These are phyloP conservation scores for Podaxis sp. DNA, from an alignment of 768 basidiomycete genomes.

Conservation along the genomic window DNA sequence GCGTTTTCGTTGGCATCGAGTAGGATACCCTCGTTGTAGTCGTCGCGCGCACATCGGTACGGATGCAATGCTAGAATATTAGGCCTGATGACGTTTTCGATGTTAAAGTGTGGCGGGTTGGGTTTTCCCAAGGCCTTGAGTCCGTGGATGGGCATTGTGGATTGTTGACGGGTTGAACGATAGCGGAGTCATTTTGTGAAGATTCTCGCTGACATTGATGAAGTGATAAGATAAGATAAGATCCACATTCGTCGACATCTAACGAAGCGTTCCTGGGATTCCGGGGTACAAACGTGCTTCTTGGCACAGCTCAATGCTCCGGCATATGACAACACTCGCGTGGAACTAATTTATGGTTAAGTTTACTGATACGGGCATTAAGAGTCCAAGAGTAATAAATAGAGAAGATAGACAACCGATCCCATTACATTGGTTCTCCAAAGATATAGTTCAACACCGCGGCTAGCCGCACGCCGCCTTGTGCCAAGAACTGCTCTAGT, in stretches of 20 bases:
- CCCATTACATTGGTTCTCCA: slow-evolving; percentile 14
- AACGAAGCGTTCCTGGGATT: too few relatives aligned
- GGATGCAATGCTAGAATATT: slow-evolving; percentile 92
- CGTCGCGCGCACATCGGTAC: slow-evolving; percentile 95
- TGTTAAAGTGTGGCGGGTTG: slow-evolving; percentile 79
- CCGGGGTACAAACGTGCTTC: too few relatives aligned
- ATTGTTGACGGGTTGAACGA: neutral
- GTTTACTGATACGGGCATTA: too few relatives aligned
- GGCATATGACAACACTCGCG: too few relatives aligned
- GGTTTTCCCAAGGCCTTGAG: slow-evolving; percentile 34
- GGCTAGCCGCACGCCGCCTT: slow-evolving; percentile 83
- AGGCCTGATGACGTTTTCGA: slow-evolving; percentile 83
- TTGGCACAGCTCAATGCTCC: too few relatives aligned
- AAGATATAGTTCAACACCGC: slow-evolving; percentile 80
- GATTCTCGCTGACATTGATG: neutral
- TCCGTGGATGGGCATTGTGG: slow-evolving; percentile 63
- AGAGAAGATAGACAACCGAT: too few relatives aligned
- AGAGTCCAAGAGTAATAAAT: too few relatives aligned
- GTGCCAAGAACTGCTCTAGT: slow-evolving; percentile 80
- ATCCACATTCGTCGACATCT: neutral
- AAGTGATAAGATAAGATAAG: slow-evolving; percentile 20
- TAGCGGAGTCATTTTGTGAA: slow-evolving; percentile 11
- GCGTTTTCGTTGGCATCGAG: slow-evolving; percentile 99
- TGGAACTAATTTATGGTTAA: too few relatives aligned
- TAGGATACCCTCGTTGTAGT: slow-evolving; percentile 88